Evolutionary conservation across 192 early-diverging fungal species (phyloP).

Genomic region (Backusella circina): DNA sequence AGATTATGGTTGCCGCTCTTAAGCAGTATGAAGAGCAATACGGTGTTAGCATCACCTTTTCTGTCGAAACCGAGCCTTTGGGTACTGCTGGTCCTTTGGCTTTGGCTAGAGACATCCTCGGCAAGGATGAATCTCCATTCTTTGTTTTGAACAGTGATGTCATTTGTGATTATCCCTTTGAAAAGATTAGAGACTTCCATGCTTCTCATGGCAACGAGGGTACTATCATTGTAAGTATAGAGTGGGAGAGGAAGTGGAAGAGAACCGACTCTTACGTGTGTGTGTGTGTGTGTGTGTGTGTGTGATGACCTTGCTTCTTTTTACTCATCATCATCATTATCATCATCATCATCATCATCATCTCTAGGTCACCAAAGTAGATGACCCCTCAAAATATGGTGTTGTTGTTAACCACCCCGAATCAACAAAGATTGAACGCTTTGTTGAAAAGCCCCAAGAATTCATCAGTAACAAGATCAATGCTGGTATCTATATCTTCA

Average conservation of each 20-base stretch:
- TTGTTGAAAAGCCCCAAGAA: conserved; percentile 96
- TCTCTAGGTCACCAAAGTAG: conserved; percentile 82
- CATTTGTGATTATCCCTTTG: conserved; percentile 98
- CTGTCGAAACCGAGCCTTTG: conserved; percentile 94
- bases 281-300: too few species aligned
- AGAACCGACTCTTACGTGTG: background rate
- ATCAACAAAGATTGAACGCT: conserved; percentile 79
- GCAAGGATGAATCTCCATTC: conserved; percentile 91
- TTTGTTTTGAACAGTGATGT: conserved; percentile 99
- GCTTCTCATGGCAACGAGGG: conserved; percentile 88
- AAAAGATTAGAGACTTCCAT: conserved; percentile 88
- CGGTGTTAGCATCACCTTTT: conserved; percentile 93
- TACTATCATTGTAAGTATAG: conserved; percentile 75
- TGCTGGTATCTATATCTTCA: conserved; percentile 99
- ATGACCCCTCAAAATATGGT: conserved; percentile 99
- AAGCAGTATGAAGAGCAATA: conserved; percentile 91
- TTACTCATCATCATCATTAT: background rate
- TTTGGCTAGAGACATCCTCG: conserved; percentile 87
- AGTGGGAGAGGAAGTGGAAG: background rate
- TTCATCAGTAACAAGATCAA: conserved; percentile 99
- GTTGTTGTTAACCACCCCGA: conserved; percentile 86
- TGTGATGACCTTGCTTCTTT: background rate
- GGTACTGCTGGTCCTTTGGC: conserved; percentile 96
- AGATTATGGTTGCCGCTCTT: conserved; percentile 92
- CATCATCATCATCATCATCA: background rate